phyloP scores from a whole-genome alignment of 169 alveolate species.

The Plasmodium knowlesi region DNA sequence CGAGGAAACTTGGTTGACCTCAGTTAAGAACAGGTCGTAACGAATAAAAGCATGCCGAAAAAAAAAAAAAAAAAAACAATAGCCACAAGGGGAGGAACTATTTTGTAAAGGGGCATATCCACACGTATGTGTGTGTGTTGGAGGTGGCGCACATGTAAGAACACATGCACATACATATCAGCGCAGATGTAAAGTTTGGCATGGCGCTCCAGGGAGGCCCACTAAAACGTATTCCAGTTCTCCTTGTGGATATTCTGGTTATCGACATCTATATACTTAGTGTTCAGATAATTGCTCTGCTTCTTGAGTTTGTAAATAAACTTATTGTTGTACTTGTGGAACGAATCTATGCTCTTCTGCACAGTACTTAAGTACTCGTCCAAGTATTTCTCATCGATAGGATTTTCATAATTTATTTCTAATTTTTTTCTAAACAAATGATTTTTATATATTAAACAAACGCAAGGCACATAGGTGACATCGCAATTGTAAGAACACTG shows the following conservation, averaged over 20 bases:
- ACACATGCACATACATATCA: neutral
- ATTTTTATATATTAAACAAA: slow-evolving; percentile 59
- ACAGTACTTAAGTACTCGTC: slow-evolving; percentile 33
- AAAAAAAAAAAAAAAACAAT: neutral
- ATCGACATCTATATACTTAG: slow-evolving; percentile 61
- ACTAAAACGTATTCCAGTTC: slow-evolving; percentile 69
- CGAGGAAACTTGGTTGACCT: neutral
- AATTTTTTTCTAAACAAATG: slow-evolving; percentile 62
- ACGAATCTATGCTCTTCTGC: slow-evolving; percentile 43
- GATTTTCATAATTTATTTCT: slow-evolving; percentile 58
- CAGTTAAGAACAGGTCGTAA: neutral
- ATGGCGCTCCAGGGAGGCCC: neutral
- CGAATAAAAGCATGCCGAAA: neutral
- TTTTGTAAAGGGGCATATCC: neutral
- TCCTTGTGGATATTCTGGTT: slow-evolving; percentile 72
- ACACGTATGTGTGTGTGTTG: neutral
- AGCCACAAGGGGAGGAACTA: neutral
- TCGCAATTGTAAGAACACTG: slow-evolving; percentile 66
- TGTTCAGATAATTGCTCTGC: slow-evolving; percentile 67
- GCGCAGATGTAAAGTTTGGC: neutral
- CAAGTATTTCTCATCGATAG: slow-evolving; percentile 46
- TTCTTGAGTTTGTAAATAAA: slow-evolving; percentile 36
- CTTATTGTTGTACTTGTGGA: slow-evolving; percentile 56
- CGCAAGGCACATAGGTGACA: slow-evolving; percentile 53
- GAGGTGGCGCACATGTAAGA: neutral